These are phyloP conservation scores for Vanrija pseudolonga DNA, from an alignment of 1,284 basidiomycete species.

Conservation along the genomic window DNA sequence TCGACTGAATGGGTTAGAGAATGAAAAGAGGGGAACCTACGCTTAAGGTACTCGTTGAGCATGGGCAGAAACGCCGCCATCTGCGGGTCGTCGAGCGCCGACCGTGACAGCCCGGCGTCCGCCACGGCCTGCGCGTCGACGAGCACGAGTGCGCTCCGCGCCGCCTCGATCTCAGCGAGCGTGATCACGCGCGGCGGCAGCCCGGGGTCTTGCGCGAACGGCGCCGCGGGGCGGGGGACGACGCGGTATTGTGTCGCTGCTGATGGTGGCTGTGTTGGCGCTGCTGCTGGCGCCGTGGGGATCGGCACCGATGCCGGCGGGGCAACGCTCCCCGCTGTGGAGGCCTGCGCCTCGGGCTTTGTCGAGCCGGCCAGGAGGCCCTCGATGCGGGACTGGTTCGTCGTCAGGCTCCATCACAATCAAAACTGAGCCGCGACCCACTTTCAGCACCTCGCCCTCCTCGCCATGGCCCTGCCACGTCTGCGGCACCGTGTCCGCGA, in stretches of 20 bases:
- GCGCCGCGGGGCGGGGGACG: constrained; percentile 25
- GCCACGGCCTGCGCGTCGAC: constrained; percentile 46
- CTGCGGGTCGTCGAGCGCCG: constrained; percentile 31
- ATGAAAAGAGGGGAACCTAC: constrained; percentile 20
- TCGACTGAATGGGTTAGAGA: constrained; percentile 16
- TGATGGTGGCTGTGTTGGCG: background rate
- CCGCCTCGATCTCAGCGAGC: constrained; percentile 30
- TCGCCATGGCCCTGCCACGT: constrained; percentile 44
- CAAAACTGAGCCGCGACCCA: constrained; percentile 17
- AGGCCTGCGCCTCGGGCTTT: background rate
- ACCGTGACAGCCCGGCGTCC: background rate
- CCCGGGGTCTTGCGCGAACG: constrained; percentile 13
- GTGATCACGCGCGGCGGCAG: constrained; percentile 36
- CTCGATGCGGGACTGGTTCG: constrained; percentile 15
- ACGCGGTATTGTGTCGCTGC: constrained; percentile 32
- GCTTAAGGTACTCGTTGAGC: constrained; percentile 45
- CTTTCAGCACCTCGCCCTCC: constrained; percentile 43
- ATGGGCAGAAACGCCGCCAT: constrained; percentile 49
- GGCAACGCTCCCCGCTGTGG: background rate
- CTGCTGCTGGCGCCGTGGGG: background rate
- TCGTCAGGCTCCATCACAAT: background rate
- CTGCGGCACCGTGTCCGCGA: constrained; percentile 49
- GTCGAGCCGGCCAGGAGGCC: constrained; percentile 4
- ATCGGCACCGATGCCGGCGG: background rate
- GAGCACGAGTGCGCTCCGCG: constrained; percentile 25